phyloP scores from a whole-genome alignment of 208 protist genomes.

The Balamuthia mandrillaris region DNA sequence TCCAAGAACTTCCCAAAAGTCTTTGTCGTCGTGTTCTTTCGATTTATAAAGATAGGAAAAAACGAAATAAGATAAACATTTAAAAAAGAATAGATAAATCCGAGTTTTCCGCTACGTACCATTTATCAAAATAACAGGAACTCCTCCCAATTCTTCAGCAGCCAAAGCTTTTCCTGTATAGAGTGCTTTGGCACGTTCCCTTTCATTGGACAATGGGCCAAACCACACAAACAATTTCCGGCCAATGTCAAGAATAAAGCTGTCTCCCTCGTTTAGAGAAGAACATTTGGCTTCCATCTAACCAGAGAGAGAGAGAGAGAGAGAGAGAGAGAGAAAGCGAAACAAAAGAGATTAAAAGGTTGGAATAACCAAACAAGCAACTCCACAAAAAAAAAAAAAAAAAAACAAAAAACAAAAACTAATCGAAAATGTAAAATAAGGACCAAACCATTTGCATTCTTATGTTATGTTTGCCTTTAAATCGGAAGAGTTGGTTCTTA shows the following conservation, averaged over 20 bases:
- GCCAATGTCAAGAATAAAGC: slow-evolving; percentile 29
- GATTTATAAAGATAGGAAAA: neutral
- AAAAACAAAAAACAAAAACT: too few relatives aligned
- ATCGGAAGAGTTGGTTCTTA: too few relatives aligned
- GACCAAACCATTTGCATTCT: too few relatives aligned
- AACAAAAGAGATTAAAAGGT: too few relatives aligned
- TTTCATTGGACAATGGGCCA: neutral
- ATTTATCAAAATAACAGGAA: slow-evolving; percentile 25
- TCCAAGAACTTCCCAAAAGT: slow-evolving; percentile 14
- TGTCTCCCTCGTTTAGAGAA: slow-evolving; percentile 32
- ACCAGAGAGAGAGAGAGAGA: too few relatives aligned
- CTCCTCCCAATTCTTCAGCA: neutral
- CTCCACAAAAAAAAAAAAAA: too few relatives aligned
- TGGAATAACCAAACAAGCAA: too few relatives aligned
- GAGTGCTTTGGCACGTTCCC: slow-evolving; percentile 18
- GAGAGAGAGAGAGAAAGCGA: too few relatives aligned
- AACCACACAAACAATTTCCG: slow-evolving; percentile 25
- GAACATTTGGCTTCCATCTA: neutral
- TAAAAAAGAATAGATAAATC: neutral
- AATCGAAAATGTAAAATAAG: too few relatives aligned
- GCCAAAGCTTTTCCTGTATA: slow-evolving; percentile 4
- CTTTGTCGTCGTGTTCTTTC: slow-evolving; percentile 9
- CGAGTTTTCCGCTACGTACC: neutral
- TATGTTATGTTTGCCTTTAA: too few relatives aligned
- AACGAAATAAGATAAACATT: neutral